phyloP scores from a whole-genome alignment of 768 basidiomycete species.

The Cystobasidium onofrii region DNA sequence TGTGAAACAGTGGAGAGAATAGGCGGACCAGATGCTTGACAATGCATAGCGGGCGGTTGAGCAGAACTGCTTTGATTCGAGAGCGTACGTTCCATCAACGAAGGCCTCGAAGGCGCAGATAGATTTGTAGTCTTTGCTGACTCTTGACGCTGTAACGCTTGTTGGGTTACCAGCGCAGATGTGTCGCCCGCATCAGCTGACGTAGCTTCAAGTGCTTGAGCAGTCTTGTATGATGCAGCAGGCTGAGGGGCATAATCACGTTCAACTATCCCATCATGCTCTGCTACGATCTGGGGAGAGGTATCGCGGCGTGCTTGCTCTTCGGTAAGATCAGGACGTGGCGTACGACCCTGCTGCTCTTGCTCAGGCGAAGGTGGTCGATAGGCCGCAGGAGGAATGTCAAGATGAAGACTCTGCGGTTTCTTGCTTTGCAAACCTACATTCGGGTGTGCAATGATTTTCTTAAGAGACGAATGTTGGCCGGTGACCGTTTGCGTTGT shows the following conservation, averaged over 20 bases:
- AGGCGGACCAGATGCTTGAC: not conserved
- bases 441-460: too few relatives aligned
- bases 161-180: too few relatives aligned
- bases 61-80: not conserved
- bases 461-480: too few relatives aligned
- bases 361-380: conserved; percentile 21
- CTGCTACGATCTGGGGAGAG: conserved; percentile 5
- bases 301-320: conserved; percentile 16
- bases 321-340: conserved; percentile 23
- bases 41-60: not conserved
- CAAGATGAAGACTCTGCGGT: not conserved
- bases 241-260: conserved; percentile 27
- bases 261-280: conserved; percentile 20
- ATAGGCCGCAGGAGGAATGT: conserved; percentile 8
- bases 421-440: not conserved
- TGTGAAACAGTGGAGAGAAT: not conserved
- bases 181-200: too few relatives aligned
- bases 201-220: not conserved
- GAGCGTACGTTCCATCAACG: conserved; percentile 12
- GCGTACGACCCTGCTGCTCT: conserved; percentile 4
- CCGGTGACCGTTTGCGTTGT: not conserved
- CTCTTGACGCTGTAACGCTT: not conserved
- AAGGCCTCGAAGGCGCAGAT: not conserved
- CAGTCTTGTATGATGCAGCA: too few relatives aligned
- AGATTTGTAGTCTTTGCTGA: not conserved